Base-by-base conservation (phyloP, 495 filamentous ascomycete genomes). In the Clavariopsis aquatica region DNA sequence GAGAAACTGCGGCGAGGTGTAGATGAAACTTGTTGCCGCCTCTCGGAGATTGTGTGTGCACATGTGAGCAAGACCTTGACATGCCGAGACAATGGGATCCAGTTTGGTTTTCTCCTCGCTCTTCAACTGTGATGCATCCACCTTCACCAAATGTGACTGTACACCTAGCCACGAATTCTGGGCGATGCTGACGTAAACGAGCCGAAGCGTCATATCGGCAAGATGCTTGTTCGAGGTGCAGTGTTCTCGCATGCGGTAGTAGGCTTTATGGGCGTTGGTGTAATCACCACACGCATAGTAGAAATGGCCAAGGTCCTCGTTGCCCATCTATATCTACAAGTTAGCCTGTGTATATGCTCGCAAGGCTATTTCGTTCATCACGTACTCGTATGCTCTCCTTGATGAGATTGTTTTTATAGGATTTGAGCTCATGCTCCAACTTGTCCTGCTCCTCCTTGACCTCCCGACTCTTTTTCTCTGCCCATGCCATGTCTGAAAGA, bases 341-440 rank as follows among this genome's bases (percentile, higher is more conserved):
- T 71, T 27, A 71, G 61, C 43, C n/a, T 36, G 34, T 20, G 36
- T 13, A 57, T 7, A 1, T 23, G 3, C 15, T 36, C 34, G 13
- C 23, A 1, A 17, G 54, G n/a, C 36, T 13, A 49, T 0, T n/a
- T 13, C 6, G 28, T 57, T 55, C 29, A 49, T 45, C 53, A 66
- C 86, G 58, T 81, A 95, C 92, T 71, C 95, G 79, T 64, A 98
- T 96, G 76, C 93, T 97, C 76, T 98, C 94, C 74, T 97, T 97
- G 66, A 98, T 91, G 36, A 98, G 75, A 66, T 98, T 98, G 70
- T 98, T 96, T 76, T 96, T 98, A 77, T 98, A 98, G 7, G 88
- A 89, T 73, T 90, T 90, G 28, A 98, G 77, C 71, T 98, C 92
- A 6, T 82, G 78, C 65, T 96, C 89, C 60, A 97, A 78, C 49